Evolutionary conservation across 73 alveolate species (phyloP).

Genomic region (Tetrahymena thermophila): DNA sequence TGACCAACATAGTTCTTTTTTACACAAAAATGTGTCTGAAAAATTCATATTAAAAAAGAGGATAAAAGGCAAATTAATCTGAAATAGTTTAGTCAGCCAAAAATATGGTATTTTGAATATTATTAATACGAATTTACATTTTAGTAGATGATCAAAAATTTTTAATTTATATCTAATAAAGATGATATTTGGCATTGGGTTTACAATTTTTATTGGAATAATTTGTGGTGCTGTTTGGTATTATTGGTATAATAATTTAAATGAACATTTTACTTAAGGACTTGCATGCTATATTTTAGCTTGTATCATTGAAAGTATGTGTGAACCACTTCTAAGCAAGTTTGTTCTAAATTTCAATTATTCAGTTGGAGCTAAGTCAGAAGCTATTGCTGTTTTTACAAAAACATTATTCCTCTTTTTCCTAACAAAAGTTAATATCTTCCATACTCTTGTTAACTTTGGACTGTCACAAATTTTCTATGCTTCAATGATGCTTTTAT

Average conservation of each 20-base stretch:
- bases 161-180: background rate
- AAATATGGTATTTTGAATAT: background rate
- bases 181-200: constrained; percentile 19
- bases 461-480: background rate
- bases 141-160: no score
- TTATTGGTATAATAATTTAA: background rate
- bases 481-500: background rate
- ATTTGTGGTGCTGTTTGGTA: background rate
- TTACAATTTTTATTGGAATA: constrained; percentile 11
- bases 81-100: background rate
- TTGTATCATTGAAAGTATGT: constrained; percentile 20
- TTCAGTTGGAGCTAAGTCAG: constrained; percentile 12
- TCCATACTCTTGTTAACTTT: background rate
- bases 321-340: constrained; percentile 4
- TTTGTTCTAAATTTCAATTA: background rate
- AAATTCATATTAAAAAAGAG: constrained; percentile 1
- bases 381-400: constrained; percentile 17
- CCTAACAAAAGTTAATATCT: background rate
- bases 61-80: background rate
- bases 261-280: background rate
- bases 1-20: background rate
- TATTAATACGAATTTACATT: background rate
- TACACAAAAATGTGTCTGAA: background rate
- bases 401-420: background rate
- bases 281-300: background rate